These are phyloP conservation scores for Eragrostis nindensis DNA, from an alignment of 176 grass and related monocot genomes.

Conservation along the genomic window DNA sequence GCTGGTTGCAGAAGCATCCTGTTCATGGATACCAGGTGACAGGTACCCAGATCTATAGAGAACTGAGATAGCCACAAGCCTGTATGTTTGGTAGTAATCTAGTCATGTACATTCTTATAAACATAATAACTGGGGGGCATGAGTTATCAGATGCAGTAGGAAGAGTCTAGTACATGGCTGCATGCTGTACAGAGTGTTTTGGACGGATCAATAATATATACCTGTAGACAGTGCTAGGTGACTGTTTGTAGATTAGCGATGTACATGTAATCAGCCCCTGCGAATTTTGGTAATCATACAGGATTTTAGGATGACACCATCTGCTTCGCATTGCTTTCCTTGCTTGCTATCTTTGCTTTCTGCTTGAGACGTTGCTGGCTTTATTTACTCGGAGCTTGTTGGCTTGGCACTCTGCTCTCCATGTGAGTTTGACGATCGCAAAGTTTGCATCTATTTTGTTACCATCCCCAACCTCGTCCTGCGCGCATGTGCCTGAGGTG, in stretches of 20 bases:
- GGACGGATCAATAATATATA: conserved; percentile 1
- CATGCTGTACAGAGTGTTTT: conserved; percentile 35
- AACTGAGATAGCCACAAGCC: not conserved
- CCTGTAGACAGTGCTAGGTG: conserved; percentile 24
- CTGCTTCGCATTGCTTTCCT: no score
- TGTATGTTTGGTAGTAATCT: conserved; percentile 39
- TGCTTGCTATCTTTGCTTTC: not conserved
- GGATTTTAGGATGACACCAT: not conserved
- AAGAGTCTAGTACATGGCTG: conserved; percentile 14
- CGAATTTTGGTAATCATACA: conserved; percentile 28
- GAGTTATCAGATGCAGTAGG: not conserved
- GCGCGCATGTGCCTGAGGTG: no score
- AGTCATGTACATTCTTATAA: conserved; percentile 50
- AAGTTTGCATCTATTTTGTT: no score
- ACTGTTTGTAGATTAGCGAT: conserved; percentile 7
- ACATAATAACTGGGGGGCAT: conserved; percentile 11
- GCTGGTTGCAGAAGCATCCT: conserved; percentile 10
- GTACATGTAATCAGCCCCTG: conserved; percentile 3
- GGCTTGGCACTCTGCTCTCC: no score
- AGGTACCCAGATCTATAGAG: not conserved
- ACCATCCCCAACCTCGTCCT: no score
- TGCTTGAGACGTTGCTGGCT: not conserved
- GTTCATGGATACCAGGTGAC: conserved; percentile 5
- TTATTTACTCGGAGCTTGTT: no score
- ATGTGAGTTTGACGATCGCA: no score